Conservation (phyloP, 495 filamentous ascomycete species). For the Penicillium riverlandense region DNA sequence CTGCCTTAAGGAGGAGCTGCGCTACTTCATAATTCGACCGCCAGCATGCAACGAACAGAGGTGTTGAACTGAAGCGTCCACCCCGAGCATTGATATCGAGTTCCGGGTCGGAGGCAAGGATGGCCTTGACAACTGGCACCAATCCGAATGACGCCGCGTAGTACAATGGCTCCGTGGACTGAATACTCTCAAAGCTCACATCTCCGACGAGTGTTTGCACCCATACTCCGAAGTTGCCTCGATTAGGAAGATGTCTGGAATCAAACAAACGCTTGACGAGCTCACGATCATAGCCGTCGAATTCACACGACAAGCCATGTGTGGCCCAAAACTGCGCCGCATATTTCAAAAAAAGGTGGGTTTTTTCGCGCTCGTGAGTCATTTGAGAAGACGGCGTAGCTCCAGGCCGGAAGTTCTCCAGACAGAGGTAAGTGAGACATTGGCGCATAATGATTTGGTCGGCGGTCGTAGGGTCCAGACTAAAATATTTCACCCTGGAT, state of each 20-base stretch:
- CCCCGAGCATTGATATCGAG: conserved; percentile 17
- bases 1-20: conserved; percentile 9
- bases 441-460: conserved; percentile 10
- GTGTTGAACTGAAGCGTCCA: conserved; percentile 13
- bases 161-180: conserved; percentile 15
- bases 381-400: neutral
- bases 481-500: conserved; percentile 12
- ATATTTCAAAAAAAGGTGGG: conserved; percentile 6
- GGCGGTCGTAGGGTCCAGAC: conserved; percentile 8
- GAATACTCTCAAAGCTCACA: conserved; percentile 2
- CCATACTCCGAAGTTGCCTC: conserved; percentile 17
- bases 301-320: conserved; percentile 3
- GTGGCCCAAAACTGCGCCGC: conserved; percentile 11
- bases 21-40: conserved; percentile 12
- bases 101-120: conserved; percentile 8
- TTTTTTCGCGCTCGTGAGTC: neutral
- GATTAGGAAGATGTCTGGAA: conserved; percentile 2
- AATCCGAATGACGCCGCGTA: conserved; percentile 19
- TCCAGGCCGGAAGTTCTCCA: conserved; percentile 12
- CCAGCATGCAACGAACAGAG: conserved; percentile 12
- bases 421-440: conserved; percentile 14
- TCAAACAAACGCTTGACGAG: conserved; percentile 11
- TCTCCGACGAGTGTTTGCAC: conserved; percentile 4
- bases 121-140: conserved; percentile 11
- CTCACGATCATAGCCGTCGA: neutral